These are phyloP conservation scores for Bimuria novae-zelandiae DNA, from an alignment of 2,329 filamentous ascomycete genomes.

Conservation along the genomic window DNA sequence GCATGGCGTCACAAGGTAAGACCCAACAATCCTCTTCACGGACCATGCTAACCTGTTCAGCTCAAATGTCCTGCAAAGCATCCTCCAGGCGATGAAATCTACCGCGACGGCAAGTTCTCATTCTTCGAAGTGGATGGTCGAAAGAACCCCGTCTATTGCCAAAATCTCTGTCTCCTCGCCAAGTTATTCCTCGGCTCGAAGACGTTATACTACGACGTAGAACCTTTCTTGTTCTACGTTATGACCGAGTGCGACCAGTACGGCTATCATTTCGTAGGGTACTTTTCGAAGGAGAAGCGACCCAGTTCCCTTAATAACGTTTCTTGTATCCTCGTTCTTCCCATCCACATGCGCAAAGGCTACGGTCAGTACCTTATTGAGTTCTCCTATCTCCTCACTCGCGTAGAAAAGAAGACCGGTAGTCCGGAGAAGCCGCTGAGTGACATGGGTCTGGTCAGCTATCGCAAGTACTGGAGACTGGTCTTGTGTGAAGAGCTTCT, in stretches of 20 bases:
- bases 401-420: slow-evolving; percentile 89
- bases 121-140: slow-evolving; percentile 98
- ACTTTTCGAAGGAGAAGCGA: slow-evolving; percentile 98
- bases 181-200: slow-evolving; percentile 99
- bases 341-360: slow-evolving; percentile 95
- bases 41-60: slow-evolving; percentile 34
- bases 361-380: slow-evolving; percentile 97
- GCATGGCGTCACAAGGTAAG: slow-evolving; percentile 87
- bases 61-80: slow-evolving; percentile 93
- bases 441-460: slow-evolving; percentile 96
- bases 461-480: slow-evolving; percentile 95
- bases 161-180: slow-evolving; percentile 92
- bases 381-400: slow-evolving; percentile 94
- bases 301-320: slow-evolving; percentile 96
- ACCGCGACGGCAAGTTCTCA: slow-evolving; percentile 85
- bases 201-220: slow-evolving; percentile 96
- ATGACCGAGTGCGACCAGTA: slow-evolving; percentile 91
- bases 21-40: background rate
- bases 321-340: slow-evolving; percentile 92
- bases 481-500: slow-evolving; percentile 84
- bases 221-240: slow-evolving; percentile 96
- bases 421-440: slow-evolving; percentile 97
- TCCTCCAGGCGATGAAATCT: slow-evolving; percentile 96
- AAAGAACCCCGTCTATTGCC: slow-evolving; percentile 97
- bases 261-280: slow-evolving; percentile 97